A percentile compares a stretch with the other conserved stretches of the same genome.
Evolutionary conservation across 345 rosid genomes (phyloP).

Genomic region (Mangifera indica): DNA sequence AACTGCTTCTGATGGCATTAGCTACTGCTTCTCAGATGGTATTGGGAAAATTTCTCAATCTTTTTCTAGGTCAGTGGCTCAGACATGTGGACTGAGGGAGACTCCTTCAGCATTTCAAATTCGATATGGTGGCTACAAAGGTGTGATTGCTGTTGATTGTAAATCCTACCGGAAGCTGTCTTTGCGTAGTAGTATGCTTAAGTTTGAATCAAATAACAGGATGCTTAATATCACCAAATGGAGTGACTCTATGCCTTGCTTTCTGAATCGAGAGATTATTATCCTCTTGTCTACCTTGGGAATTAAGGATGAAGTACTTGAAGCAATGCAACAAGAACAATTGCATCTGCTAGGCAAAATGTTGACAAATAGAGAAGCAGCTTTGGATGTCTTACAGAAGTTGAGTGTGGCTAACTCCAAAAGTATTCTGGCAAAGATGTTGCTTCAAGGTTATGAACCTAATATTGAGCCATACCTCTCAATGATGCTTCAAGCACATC

Average conservation of each 20-base stretch:
- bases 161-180: slow-evolving; percentile 76
- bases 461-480: slow-evolving; percentile 71
- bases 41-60: slow-evolving; percentile 80
- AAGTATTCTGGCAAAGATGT: slow-evolving; percentile 65
- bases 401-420: slow-evolving; percentile 51
- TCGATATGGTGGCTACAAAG: slow-evolving; percentile 94
- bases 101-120: slow-evolving; percentile 95
- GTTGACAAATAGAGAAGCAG: slow-evolving; percentile 62
- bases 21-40: slow-evolving; percentile 94
- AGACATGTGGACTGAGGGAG: slow-evolving; percentile 66
- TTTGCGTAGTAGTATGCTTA: slow-evolving; percentile 75
- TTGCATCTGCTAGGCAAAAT: slow-evolving; percentile 57
- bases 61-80: slow-evolving; percentile 75
- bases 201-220: slow-evolving; percentile 72
- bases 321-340: slow-evolving; percentile 62
- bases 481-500: slow-evolving; percentile 84
- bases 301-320: slow-evolving; percentile 63
- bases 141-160: slow-evolving; percentile 80
- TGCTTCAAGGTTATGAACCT: slow-evolving; percentile 74
- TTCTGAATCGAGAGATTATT: slow-evolving; percentile 82
- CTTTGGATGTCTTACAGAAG: slow-evolving; percentile 62
- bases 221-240: slow-evolving; percentile 94
- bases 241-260: slow-evolving; percentile 85
- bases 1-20: slow-evolving; percentile 56
- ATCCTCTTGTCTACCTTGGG: slow-evolving; percentile 81